Conservation (phyloP, 306 rosid genomes). For the Fagus sylvatica region DNA sequence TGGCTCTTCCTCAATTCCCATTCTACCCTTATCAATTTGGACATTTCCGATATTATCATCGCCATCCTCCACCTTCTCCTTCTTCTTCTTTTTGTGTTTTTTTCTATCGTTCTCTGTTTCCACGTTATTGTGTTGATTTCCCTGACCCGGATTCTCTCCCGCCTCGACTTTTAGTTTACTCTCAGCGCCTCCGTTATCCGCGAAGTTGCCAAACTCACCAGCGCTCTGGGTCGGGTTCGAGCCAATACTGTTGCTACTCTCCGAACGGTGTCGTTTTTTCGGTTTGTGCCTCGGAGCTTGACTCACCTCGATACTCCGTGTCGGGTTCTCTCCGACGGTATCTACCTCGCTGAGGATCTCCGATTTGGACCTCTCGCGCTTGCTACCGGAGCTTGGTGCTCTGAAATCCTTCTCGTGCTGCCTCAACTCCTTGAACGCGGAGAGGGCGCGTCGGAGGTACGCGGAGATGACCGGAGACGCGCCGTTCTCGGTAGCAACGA, state of each 20-base stretch:
- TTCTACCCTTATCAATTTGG: too few species aligned
- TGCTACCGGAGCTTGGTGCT: constrained; percentile 8
- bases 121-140: not conserved
- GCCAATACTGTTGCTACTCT: not conserved
- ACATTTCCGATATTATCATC: not conserved
- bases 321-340: too few species aligned
- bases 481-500: constrained; percentile 36
- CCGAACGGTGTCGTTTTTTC: not conserved
- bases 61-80: not conserved
- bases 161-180: not conserved
- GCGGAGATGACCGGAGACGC: constrained; percentile 32
- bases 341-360: constrained; percentile 11
- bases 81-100: constrained; percentile 7
- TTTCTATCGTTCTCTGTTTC: constrained; percentile 12
- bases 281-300: not conserved
- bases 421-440: constrained; percentile 49
- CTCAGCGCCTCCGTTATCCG: constrained; percentile 2
- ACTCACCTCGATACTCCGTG: too few species aligned
- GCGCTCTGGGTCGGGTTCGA: not conserved
- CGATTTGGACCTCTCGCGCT: constrained; percentile 1
- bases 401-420: constrained; percentile 43
- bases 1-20: not conserved
- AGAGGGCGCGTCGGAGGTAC: constrained; percentile 47
- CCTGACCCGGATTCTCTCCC: not conserved
- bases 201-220: not conserved